Evolutionary conservation across 495 filamentous ascomycete genomes (phyloP).

Genomic region (Hypoxylon fragiforme): DNA sequence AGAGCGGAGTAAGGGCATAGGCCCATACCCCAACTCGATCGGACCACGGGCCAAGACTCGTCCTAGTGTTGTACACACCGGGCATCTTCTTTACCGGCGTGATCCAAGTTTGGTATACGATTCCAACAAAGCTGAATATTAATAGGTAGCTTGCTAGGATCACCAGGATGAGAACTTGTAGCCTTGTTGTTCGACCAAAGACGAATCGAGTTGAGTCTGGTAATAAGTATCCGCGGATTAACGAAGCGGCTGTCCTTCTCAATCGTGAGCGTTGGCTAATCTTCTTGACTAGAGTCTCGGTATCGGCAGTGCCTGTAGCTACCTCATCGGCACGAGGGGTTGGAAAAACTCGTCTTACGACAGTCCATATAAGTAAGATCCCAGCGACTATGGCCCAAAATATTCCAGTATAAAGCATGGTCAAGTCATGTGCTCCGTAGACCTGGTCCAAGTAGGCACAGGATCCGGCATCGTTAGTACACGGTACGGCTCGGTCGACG

Average conservation of each 20-base stretch:
- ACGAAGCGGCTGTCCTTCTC: conserved; percentile 28
- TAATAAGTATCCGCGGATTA: conserved; percentile 50
- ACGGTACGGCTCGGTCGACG: conserved; percentile 57
- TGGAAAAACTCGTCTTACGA: conserved; percentile 40
- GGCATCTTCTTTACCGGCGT: conserved; percentile 57
- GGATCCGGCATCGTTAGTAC: conserved; percentile 60
- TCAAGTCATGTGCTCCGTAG: conserved; percentile 60
- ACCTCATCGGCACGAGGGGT: conserved; percentile 39
- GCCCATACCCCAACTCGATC: conserved; percentile 66
- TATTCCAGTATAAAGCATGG: conserved; percentile 64
- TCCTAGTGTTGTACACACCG: conserved; percentile 57
- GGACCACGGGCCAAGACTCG: conserved; percentile 61
- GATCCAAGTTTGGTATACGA: conserved; percentile 61
- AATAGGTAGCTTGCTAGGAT: conserved; percentile 57
- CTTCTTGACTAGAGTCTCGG: conserved; percentile 12
- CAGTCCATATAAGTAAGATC: conserved; percentile 54
- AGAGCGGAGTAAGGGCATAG: conserved; percentile 67
- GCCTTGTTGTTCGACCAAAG: conserved; percentile 45
- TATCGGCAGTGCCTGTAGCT: conserved; percentile 39
- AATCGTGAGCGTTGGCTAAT: conserved; percentile 26
- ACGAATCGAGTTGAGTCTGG: conserved; percentile 41
- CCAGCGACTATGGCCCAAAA: conserved; percentile 61
- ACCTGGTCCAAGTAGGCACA: conserved; percentile 67
- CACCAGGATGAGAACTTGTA: conserved; percentile 49
- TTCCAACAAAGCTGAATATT: conserved; percentile 66